phyloP scores from a whole-genome alignment of 2,329 filamentous ascomycete genomes.

The Stylonectria norvegica region DNA sequence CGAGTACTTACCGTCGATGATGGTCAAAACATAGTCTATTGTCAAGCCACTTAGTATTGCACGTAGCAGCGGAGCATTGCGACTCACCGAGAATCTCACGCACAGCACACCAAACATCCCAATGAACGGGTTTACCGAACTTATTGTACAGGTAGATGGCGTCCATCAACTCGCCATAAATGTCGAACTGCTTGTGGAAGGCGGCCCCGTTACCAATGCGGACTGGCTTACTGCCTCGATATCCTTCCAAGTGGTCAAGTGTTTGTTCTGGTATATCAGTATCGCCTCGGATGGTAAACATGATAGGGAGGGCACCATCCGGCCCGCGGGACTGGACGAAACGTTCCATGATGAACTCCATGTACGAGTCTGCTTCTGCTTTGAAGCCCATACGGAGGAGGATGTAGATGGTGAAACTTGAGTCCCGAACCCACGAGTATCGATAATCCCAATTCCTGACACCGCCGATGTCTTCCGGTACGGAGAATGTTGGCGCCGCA shows the following conservation, averaged over 20 bases:
- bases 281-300: constrained; percentile 75
- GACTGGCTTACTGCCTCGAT: constrained; percentile 67
- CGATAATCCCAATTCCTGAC: constrained; percentile 67
- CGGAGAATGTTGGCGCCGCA: constrained; percentile 72
- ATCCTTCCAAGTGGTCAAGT: constrained; percentile 68
- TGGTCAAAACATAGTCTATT: constrained; percentile 64
- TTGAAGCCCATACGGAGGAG: constrained; percentile 72
- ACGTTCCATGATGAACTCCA: constrained; percentile 72
- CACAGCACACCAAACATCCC: constrained; percentile 72
- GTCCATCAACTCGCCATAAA: constrained; percentile 77
- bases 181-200: constrained; percentile 73
- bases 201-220: constrained; percentile 75
- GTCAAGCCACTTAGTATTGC: constrained; percentile 1
- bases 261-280: constrained; percentile 71
- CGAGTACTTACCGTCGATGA: constrained; percentile 58
- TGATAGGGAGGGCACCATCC: constrained; percentile 67
- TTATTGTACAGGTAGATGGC: constrained; percentile 77
- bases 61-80: rapidly evolving
- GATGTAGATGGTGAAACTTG: constrained; percentile 75
- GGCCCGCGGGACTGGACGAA: constrained; percentile 59
- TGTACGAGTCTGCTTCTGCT: constrained; percentile 73
- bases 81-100: constrained; percentile 58
- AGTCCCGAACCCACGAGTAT: constrained; percentile 76
- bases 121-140: constrained; percentile 71
- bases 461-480: constrained; percentile 71